Evolutionary conservation across 352 stramenopile genomes (phyloP), one percentile per base, ranked within the genome.

Genomic region (Vaucheria bursata): DNA sequence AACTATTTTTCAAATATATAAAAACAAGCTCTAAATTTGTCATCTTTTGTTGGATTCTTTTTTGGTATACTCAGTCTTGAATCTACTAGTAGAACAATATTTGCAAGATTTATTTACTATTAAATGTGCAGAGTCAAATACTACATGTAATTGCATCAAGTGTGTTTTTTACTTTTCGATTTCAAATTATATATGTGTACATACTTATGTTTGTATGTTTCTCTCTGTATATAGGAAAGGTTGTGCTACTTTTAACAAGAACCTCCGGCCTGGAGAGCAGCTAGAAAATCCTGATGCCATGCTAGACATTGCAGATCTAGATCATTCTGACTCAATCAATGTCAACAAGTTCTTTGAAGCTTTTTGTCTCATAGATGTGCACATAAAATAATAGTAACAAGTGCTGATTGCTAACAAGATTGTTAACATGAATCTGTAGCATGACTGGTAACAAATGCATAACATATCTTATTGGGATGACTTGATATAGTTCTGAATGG

Each of bases 301-400:
- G 8, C 77, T 86, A 1, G 53, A 83, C 25, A 45, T 86, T 5
- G 82, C 86, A 74, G 83, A 86, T 74, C 77, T 86, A 34, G 83
- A 86, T 53, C 59, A 78, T 52, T 80, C 73, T 25, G 83, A 85
- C 49, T 72, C 71, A 0, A 83, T 86, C n/a, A 79, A 85, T 52
- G 71, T 86, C 35, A 86, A 86, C 39, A 81, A 86, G 69, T 86
- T 86, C 77, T 86, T 86, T 66, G 83, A 86, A 78, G 77, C 74
- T 40, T 84, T 84, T 71, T 71, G 79, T n/a, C 67, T 84, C 6
- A 35, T 84, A 0, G 79, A 84, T 34, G 8, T 68, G 2, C 53
- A 34, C 2, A 68, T n/a, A n/a, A n/a, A n/a, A n/a, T n/a, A n/a
- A n/a, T n/a, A n/a, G n/a, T n/a, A n/a, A n/a, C n/a, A n/a, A n/a